Evolutionary conservation across 75 land plant species (phyloP).

Genomic region (Pseudotsuga menziesii): DNA sequence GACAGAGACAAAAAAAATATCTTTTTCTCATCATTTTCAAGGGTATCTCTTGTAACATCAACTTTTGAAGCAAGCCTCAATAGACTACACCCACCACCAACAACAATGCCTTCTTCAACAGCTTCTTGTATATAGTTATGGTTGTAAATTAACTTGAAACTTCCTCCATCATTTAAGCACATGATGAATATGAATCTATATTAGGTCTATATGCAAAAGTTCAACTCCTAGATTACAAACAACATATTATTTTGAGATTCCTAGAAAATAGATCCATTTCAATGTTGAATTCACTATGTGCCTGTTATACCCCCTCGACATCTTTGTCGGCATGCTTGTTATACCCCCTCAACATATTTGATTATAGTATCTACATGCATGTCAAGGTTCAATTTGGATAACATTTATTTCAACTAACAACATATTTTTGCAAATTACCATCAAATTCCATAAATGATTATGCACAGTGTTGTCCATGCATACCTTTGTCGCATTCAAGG

Average conservation of each 20-base stretch:
- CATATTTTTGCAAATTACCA: no score
- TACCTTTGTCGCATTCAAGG: conserved; percentile 94
- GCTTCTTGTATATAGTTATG: conserved; percentile 52
- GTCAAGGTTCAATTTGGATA: background rate
- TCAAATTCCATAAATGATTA: no score
- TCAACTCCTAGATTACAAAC: background rate
- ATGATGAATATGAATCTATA: background rate
- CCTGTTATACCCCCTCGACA: background rate
- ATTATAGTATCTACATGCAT: background rate
- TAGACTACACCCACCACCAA: conserved; percentile 84
- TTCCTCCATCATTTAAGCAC: background rate
- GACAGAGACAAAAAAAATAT: background rate
- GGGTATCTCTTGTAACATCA: conserved; percentile 14
- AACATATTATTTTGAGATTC: background rate
- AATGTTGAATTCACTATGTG: no score
- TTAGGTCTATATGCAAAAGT: no score
- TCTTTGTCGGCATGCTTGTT: no score
- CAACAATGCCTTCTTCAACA: conserved; percentile 93
- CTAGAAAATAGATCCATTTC: no score
- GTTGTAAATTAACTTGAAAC: background rate
- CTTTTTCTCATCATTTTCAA: conserved; percentile 17
- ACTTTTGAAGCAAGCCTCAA: conserved; percentile 68
- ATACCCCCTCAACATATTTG: no score
- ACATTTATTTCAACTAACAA: background rate
- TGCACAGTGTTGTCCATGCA: background rate